Evolutionary conservation across 2,329 filamentous ascomycete genomes (phyloP).

Genomic region (Calonectria fujianensis): DNA sequence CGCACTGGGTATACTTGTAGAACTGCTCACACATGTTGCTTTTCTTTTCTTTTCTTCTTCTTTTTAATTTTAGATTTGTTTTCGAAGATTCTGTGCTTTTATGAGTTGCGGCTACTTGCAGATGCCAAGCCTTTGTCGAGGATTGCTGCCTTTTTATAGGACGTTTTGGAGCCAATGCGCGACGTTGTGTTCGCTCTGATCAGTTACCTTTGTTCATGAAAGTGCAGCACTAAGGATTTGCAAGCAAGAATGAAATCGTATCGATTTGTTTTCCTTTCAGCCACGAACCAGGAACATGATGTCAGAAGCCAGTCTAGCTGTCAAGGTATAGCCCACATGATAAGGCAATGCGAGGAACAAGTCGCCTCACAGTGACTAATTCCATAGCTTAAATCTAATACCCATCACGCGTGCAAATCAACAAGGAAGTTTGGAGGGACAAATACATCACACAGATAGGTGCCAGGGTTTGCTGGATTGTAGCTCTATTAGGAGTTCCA

Average conservation of each 20-base stretch:
- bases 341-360: background rate
- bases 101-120: slow-evolving; percentile 3
- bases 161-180: background rate
- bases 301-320: background rate
- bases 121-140: background rate
- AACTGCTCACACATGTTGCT: slow-evolving; percentile 3
- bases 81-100: background rate
- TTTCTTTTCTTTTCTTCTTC: background rate
- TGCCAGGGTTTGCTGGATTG: background rate
- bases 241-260: background rate
- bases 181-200: background rate
- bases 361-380: background rate
- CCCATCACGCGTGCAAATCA: background rate
- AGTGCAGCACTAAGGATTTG: background rate
- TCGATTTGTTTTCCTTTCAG: background rate
- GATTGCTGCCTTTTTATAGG: background rate
- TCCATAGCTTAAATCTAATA: background rate
- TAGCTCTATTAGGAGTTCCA: background rate
- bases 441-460: background rate
- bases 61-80: background rate
- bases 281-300: background rate
- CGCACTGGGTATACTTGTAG: slow-evolving; percentile 1
- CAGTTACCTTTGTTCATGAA: background rate
- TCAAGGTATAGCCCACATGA: background rate
- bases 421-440: background rate